These are phyloP conservation scores for Penicillium sp. DNA, from an alignment of 2,329 filamentous ascomycete species.

Conservation along the genomic window DNA sequence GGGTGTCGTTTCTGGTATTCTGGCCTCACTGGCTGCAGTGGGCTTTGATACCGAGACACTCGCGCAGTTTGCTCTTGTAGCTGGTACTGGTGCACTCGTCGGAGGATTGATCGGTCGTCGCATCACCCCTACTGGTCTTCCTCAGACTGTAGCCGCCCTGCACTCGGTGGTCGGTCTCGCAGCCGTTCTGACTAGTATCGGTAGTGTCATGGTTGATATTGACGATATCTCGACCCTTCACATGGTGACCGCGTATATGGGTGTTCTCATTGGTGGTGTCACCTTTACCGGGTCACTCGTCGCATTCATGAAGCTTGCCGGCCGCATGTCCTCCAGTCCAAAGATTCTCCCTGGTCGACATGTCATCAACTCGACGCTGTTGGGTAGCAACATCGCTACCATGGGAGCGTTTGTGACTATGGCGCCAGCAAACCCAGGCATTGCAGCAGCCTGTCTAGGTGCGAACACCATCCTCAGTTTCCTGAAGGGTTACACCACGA, in stretches of 20 bases:
- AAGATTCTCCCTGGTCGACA: slow-evolving; percentile 76
- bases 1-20: slow-evolving; percentile 80
- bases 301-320: slow-evolving; percentile 85
- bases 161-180: slow-evolving; percentile 90
- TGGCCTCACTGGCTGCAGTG: slow-evolving; percentile 80
- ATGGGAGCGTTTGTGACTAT: slow-evolving; percentile 84
- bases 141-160: slow-evolving; percentile 85
- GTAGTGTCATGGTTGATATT: slow-evolving; percentile 79
- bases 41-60: slow-evolving; percentile 81
- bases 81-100: slow-evolving; percentile 71
- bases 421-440: slow-evolving; percentile 77
- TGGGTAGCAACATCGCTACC: slow-evolving; percentile 78
- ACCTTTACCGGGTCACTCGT: slow-evolving; percentile 92
- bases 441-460: slow-evolving; percentile 78
- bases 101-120: slow-evolving; percentile 80
- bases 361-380: slow-evolving; percentile 73
- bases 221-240: slow-evolving; percentile 76
- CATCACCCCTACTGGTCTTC: slow-evolving; percentile 86
- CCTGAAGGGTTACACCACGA: slow-evolving; percentile 85
- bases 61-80: slow-evolving; percentile 78
- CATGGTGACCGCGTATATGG: slow-evolving; percentile 83
- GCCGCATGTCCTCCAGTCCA: slow-evolving; percentile 79
- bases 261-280: slow-evolving; percentile 83
- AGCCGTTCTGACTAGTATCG: slow-evolving; percentile 85
- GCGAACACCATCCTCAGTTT: slow-evolving; percentile 81